A percentile compares a stretch with the other conserved stretches of the same genome.
Conservation (phyloP, 228 moss, liverwort and hornwort genomes). For the Sphagnum fallax region DNA sequence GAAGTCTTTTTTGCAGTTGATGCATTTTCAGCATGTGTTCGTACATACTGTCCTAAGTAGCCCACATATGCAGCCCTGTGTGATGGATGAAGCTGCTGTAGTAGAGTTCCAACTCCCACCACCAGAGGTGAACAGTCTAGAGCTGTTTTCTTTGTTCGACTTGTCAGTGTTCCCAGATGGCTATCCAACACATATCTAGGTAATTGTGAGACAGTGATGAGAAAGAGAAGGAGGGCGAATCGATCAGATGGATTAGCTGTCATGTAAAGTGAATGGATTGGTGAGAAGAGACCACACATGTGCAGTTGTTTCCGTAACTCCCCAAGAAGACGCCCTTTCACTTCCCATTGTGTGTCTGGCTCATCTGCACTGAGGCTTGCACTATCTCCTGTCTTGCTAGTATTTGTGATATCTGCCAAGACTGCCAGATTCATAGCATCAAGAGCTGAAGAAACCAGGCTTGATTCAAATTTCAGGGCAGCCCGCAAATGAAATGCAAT, state of each 20-base stretch:
- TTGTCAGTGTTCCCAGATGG: slow-evolving; percentile 90
- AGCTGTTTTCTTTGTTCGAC: slow-evolving; percentile 80
- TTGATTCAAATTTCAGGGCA: slow-evolving; percentile 76
- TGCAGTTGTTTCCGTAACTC: slow-evolving; percentile 86
- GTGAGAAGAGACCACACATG: slow-evolving; percentile 71
- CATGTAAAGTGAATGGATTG: slow-evolving; percentile 62
- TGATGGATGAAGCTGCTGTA: slow-evolving; percentile 87
- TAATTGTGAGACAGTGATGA: slow-evolving; percentile 82
- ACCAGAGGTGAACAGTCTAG: slow-evolving; percentile 90
- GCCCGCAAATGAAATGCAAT: slow-evolving; percentile 74
- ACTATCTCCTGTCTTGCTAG: slow-evolving; percentile 11
- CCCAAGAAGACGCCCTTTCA: slow-evolving; percentile 58
- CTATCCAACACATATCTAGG: slow-evolving; percentile 84
- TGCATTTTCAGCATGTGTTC: slow-evolving; percentile 68
- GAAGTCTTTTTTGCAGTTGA: slow-evolving; percentile 29
- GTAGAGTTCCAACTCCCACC: slow-evolving; percentile 73
- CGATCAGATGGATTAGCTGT: slow-evolving; percentile 46
- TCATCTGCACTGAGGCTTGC: slow-evolving; percentile 22
- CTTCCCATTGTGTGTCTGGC: slow-evolving; percentile 24
- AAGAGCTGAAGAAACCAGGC: slow-evolving; percentile 64
- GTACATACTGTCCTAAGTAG: slow-evolving; percentile 79
- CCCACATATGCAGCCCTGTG: slow-evolving; percentile 65
- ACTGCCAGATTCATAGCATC: slow-evolving; percentile 83
- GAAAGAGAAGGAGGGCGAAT: slow-evolving; percentile 65
- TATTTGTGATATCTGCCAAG: slow-evolving; percentile 49